Evolutionary conservation across 2,329 filamentous ascomycete species (phyloP).

Genomic region (Aspergillus chevalieri): DNA sequence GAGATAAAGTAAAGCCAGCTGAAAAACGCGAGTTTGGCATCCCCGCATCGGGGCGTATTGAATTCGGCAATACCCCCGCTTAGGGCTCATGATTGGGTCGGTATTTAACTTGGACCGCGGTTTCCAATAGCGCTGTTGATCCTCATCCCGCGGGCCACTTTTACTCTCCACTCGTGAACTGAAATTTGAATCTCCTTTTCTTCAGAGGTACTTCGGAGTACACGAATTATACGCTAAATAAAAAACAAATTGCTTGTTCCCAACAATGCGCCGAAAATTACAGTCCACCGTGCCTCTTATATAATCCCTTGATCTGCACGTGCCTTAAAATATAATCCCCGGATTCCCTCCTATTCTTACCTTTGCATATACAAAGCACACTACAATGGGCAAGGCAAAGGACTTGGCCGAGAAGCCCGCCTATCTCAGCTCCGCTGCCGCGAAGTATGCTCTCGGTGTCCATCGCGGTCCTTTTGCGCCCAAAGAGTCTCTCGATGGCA

Average conservation of each 20-base stretch:
- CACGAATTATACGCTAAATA: background rate
- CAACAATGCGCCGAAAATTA: too few relatives aligned
- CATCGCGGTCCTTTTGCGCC: constrained; percentile 24
- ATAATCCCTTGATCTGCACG: background rate
- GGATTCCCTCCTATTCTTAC: background rate
- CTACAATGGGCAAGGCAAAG: constrained; percentile 14
- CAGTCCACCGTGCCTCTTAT: too few relatives aligned
- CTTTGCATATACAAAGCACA: background rate
- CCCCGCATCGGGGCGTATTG: background rate
- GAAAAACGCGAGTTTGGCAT: background rate
- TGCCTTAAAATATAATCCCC: background rate
- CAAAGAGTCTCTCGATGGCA: constrained; percentile 8
- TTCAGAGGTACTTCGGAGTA: background rate
- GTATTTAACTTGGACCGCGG: constrained; percentile 7
- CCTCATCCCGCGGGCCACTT: constrained; percentile 3
- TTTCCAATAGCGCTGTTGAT: constrained; percentile 11
- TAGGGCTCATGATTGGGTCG: background rate
- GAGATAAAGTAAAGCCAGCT: too few relatives aligned
- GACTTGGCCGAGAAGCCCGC: constrained; percentile 19
- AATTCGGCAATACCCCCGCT: background rate
- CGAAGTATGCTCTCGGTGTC: constrained; percentile 25
- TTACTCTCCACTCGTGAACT: too few relatives aligned
- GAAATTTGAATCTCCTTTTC: constrained; percentile 7
- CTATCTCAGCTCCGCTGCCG: constrained; percentile 20
- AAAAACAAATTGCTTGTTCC: background rate